Evolutionary conservation across 768 basidiomycete species (phyloP), one percentile per base, ranked within the genome.

Genomic region (Naematelia aurantialba): DNA sequence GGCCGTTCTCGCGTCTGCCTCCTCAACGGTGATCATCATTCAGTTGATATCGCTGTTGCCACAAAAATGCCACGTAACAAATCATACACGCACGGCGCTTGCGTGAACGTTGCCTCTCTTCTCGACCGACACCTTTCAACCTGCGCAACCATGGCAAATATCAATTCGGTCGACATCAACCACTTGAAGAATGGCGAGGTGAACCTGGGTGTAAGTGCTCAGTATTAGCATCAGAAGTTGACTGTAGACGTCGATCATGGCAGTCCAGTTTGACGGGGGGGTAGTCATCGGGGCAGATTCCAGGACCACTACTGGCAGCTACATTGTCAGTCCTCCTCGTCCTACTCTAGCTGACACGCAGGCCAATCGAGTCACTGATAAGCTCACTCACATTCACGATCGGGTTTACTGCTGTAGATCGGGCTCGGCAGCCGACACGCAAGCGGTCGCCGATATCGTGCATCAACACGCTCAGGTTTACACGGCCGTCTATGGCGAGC

Each of bases 321-420:
- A 96, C 79, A 94, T 96, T 75, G 94, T 92, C 76, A 63, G 86
- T 30, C 52, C 3, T 30, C 25, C n/a, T 17, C 12, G 27, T 27
- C 55, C 8, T 19, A 30, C n/a, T n/a, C 44, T 4, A 29, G 27
- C 46, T 42, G 5, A 50, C n/a, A 29, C 22, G 5, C 61, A 94
- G 91, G 91, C 92, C 24, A 98, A 98, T 78, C 87, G 94, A 78
- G 94, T 98, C 19, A 99, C 94, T 45, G 94, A 99, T 83, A 99
- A 99, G 80, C 83, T 97, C 61, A 96, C 93, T 1, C 85, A 89
- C 75, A 83, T 99, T 67, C 92, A 97, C 78, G 96, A 99, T 79
- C 90, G 91, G 67, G 89, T 98, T 78, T 99, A 98, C 79, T 99
- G 96, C 77, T 99, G 96, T 84, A 88, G 96, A 60, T 96, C 91